Base-by-base conservation (phyloP, 192 early-diverging fungal species). In the Linnemannia elongata region DNA sequence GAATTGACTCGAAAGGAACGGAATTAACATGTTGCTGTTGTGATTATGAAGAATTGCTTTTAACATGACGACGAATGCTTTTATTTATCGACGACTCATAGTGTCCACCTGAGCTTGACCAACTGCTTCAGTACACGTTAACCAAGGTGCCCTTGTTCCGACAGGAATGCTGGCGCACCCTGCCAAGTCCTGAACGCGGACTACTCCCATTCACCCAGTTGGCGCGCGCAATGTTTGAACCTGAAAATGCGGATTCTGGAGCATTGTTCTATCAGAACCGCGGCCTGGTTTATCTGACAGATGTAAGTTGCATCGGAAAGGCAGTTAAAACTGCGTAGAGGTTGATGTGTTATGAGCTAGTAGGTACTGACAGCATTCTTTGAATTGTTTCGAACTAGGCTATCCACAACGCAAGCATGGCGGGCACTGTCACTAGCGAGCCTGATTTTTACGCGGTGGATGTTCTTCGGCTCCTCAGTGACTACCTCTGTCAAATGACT, bases 161-260 rank as follows among this genome's bases (percentile, higher is more conserved):
- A 27, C 68, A 78, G 33, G 85, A 87, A 15, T 87, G 85, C n/a
- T 87, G 85, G 85, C 27, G 85, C 69, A 35, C 27, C 49, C 10
- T 87, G 18, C 47, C 55, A 4, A 24, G 71, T 13, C 45, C 85
- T 7, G 80, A 87, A 0, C 74, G 41, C 55, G 76, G n/a, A 71
- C 75, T 71, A 12, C 36, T n/a, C 15, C 45, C 17, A 13, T 78
- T 87, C 76, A 60, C 72, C 0, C 75, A 80, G 85, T 8, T 87
- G 54, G 85, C 85, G 4, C 69, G 79, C 5, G 76, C 79, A n/a
- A 81, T 54, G 47, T 87, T 81, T 49, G 76, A 81, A 27, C 18
- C 79, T 6, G 85, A 81, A 45, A 81, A 81, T 36, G 79, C 73
- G 22, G 20, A 75, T 22, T 24, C 85, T 0, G 85, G 85, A 4